Conservation (phyloP, 2,329 filamentous ascomycete genomes). For the Helicocarpus griseus region DNA sequence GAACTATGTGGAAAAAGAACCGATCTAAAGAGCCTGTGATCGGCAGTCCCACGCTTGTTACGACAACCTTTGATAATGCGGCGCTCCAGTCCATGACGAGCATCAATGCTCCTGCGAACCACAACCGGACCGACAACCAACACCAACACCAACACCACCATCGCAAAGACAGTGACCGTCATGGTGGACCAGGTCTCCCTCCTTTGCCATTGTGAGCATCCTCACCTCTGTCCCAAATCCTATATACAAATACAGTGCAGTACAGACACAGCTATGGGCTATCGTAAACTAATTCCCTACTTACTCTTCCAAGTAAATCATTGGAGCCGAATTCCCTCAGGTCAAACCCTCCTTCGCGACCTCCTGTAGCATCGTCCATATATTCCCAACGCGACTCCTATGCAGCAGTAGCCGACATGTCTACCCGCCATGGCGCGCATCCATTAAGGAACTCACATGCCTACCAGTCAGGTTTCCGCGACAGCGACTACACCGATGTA, state of each 20-base stretch:
- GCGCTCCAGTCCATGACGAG: slow-evolving; percentile 31
- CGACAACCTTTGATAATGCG: slow-evolving; percentile 38
- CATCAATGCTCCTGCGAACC: slow-evolving; percentile 19
- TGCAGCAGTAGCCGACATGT: slow-evolving; percentile 11
- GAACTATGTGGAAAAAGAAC: slow-evolving; percentile 47
- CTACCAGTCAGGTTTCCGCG: slow-evolving; percentile 8
- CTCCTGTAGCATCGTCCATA: slow-evolving; percentile 49
- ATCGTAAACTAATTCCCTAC: slow-evolving; percentile 2
- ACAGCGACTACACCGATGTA: slow-evolving; percentile 26
- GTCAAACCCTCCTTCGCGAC: slow-evolving; percentile 14
- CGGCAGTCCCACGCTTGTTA: slow-evolving; percentile 36
- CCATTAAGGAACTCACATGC: slow-evolving; percentile 3
- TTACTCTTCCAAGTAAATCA: slow-evolving; percentile 12
- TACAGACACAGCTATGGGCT: background rate
- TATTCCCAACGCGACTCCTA: slow-evolving; percentile 47
- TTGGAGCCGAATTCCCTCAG: slow-evolving; percentile 9
- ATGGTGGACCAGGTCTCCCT: slow-evolving; percentile 25
- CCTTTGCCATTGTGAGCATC: slow-evolving; percentile 29
- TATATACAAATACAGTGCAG: background rate
- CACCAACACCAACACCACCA: too few relatives aligned
- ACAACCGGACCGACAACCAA: background rate
- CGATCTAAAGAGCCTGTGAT: slow-evolving; percentile 36
- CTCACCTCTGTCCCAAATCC: background rate
- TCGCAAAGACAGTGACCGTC: slow-evolving; percentile 17
- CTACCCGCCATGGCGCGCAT: slow-evolving; percentile 14